Conservation (phyloP, 2,329 filamentous ascomycete species). For the Diaporthe ilicicola region DNA sequence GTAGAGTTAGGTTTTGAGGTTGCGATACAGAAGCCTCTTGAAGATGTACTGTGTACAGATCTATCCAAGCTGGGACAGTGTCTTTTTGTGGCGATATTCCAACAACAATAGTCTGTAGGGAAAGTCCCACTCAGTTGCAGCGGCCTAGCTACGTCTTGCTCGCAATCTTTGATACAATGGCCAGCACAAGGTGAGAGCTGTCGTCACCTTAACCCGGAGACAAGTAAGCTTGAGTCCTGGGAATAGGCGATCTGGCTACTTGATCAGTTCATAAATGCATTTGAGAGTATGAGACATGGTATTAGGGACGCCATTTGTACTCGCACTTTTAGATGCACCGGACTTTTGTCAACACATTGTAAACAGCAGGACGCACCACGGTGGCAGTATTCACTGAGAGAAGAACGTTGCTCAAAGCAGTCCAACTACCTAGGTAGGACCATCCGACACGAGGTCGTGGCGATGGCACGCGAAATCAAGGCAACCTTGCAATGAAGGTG, state of each 20-base stretch:
- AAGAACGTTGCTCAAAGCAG: background rate
- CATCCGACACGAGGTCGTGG: background rate
- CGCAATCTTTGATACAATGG: too few relatives aligned
- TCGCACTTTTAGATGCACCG: background rate
- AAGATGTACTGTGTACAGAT: too few relatives aligned
- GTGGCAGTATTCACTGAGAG: background rate
- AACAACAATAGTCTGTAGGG: background rate
- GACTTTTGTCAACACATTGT: background rate
- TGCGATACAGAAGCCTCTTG: background rate
- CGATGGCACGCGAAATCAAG: conserved; percentile 1
- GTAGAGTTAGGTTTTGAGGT: too few relatives aligned
- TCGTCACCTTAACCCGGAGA: too few relatives aligned
- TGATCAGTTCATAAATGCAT: background rate
- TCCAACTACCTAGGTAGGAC: background rate
- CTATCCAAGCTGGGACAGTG: too few relatives aligned
- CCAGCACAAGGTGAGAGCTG: too few relatives aligned
- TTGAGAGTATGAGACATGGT: background rate
- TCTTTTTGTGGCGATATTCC: too few relatives aligned
- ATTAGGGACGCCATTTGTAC: too few relatives aligned
- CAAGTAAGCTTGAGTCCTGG: background rate
- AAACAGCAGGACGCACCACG: background rate
- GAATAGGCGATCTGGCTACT: background rate
- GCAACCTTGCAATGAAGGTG: background rate
- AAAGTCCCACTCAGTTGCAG: background rate
- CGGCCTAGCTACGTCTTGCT: background rate